Conservation (phyloP, 148 eudicot genomes). For the Nepenthes mirabilis region DNA sequence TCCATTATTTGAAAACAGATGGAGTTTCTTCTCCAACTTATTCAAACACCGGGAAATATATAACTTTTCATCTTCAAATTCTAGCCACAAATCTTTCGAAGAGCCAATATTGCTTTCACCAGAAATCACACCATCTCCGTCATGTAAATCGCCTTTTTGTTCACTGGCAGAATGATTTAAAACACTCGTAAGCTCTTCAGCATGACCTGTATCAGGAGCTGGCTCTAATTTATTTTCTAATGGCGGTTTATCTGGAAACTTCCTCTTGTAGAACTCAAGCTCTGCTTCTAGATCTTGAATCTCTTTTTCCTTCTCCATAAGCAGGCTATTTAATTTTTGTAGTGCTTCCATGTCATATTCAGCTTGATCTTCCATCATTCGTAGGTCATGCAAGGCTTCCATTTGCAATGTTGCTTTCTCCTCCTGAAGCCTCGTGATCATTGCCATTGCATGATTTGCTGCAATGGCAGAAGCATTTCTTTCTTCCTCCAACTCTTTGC, state of each 20-base stretch:
- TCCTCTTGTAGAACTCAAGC: constrained; percentile 39
- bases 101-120: background rate
- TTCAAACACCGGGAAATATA: constrained; percentile 26
- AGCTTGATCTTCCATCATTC: constrained; percentile 99
- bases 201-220: constrained; percentile 11
- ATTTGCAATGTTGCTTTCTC: constrained; percentile 87
- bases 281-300: constrained; percentile 69
- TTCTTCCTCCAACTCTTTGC: constrained; percentile 90
- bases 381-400: constrained; percentile 86
- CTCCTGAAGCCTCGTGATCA: constrained; percentile 91
- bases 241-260: constrained; percentile 21
- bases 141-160: background rate
- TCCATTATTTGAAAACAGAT: constrained; percentile 14
- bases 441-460: constrained; percentile 91
- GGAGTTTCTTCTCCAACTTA: constrained; percentile 43
- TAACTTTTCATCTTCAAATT: constrained; percentile 35
- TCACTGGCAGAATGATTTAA: no score
- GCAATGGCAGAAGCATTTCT: constrained; percentile 87
- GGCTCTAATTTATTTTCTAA: constrained; percentile 17
- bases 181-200: background rate
- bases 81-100: constrained; percentile 16
- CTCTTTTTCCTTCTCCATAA: constrained; percentile 67
- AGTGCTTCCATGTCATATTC: constrained; percentile 83
- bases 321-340: constrained; percentile 53
- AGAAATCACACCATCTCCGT: background rate